Evolutionary conservation across 345 rosid species (phyloP), one percentile per base, ranked within the genome.

Genomic region (Aurinia saxatilis): DNA sequence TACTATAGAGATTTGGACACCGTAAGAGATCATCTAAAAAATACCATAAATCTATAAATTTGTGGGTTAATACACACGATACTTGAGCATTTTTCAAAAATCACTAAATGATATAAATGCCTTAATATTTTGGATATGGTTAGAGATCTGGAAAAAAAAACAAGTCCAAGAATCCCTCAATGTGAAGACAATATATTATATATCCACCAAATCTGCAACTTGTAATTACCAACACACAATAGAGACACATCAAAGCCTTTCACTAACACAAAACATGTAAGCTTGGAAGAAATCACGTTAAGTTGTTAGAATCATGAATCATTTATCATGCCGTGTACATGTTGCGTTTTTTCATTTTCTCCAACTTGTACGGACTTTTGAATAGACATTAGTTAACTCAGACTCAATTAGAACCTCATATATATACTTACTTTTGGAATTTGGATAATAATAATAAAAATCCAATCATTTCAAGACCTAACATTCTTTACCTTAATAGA

Each of bases 211-310:
- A 35, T 50, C 0, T 50, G 55, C 70, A 42, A 71, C 65, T 63
- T 71, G 60, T 46, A 4, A 17, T 50, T 10, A 48, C 19, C 13
- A 30, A 41, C 35, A 71, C 45, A 62, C 10, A 31, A 23, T 25
- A 61, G 16, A 11, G 21, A 62, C 57, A 69, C 44, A 54, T 70
- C 74, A 70, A 70, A 49, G 17, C 68, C 68, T 63, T 62, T 34
- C 50, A 37, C 16, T 30, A 47, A 2, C 45, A 54, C 25, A 44
- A n/a, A 34, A 60, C 34, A 53, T 45, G 73, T 60, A 52, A 69
- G 31, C 37, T 70, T 70, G 64, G 45, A 63, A 33, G 64, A 63
- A 70, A 63, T 70, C 19, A 35, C 57, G 6, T 49, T 25, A 50
- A 23, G 7, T 55, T 37, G 47, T 10, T 38, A 18, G 45, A 33